These are phyloP conservation scores for Fusarium gaditjirri DNA, from an alignment of 2,329 filamentous ascomycete genomes.

Conservation along the genomic window DNA sequence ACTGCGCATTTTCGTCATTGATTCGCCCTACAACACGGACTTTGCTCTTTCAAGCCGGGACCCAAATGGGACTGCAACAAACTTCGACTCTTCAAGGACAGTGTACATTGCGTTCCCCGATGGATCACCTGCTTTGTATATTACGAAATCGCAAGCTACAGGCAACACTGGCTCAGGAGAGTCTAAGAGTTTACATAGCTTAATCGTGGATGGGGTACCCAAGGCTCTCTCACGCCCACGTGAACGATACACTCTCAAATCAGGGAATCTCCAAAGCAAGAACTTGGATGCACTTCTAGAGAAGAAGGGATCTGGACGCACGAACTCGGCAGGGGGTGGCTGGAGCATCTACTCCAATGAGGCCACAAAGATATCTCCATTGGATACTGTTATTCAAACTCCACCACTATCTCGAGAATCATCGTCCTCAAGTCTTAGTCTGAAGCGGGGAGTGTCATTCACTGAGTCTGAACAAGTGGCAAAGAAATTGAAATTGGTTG, in stretches of 20 bases:
- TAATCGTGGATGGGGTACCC: constrained; percentile 82
- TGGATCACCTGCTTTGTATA: constrained; percentile 79
- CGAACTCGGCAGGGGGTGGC: constrained; percentile 78
- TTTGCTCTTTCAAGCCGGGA: constrained; percentile 55
- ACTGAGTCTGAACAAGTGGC: constrained; percentile 48
- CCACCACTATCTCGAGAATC: constrained; percentile 55
- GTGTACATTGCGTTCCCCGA: constrained; percentile 87
- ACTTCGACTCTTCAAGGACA: constrained; percentile 73
- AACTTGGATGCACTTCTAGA: constrained; percentile 77
- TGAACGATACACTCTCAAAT: constrained; percentile 74
- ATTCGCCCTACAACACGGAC: constrained; percentile 80
- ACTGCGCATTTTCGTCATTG: constrained; percentile 81
- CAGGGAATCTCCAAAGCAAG: constrained; percentile 75
- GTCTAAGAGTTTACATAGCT: constrained; percentile 71
- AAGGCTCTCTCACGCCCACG: constrained; percentile 82
- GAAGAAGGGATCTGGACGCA: constrained; percentile 74
- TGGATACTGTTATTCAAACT: constrained; percentile 62
- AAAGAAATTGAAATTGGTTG: constrained; percentile 71
- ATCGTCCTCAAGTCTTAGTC: constrained; percentile 42
- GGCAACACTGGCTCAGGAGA: constrained; percentile 60
- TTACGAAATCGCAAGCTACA: constrained; percentile 62
- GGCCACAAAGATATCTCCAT: constrained; percentile 62
- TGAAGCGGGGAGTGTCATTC: constrained; percentile 44
- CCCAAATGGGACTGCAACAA: constrained; percentile 51
- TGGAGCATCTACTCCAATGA: constrained; percentile 83